Base-by-base conservation (phyloP, 768 basidiomycete genomes). In the Dictyophora rubrovolvata region DNA sequence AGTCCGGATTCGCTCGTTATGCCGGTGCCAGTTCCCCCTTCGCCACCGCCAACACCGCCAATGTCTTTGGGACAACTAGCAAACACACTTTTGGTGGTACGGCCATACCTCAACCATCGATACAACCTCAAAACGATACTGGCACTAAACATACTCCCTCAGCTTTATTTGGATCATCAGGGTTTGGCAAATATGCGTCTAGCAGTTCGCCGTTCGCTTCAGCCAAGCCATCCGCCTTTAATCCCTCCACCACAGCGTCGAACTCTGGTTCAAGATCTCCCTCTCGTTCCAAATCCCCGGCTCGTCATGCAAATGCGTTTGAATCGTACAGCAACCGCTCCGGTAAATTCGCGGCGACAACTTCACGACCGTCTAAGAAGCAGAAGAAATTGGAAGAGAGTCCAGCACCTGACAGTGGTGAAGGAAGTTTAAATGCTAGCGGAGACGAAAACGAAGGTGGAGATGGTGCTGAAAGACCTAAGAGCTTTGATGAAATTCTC, bases 161-260 rank as follows among this genome's bases (percentile, higher is more conserved):
- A 54, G 48, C 46, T 47, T 50, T 54, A 18, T 23, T 28, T 59
- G 55, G 61, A 34, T 54, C 50, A 49, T 56, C 36, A 54, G 88
- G 88, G 22, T 91, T 91, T 69, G 83, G 85, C 79, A 85, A 87
- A 1, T 91, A 89, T 65, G 87, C 88, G 12, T 84, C 86, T 1
- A 73, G 80, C 11, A 78, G 75, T 57, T 89, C 88, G 1, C 87
- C 88, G 5, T 90, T 90, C 65, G 82, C 85, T 14, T 70, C 79
- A 51, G 82, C 87, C 66, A 87, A 84, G 64, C 49, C 50, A 61
- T 86, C 79, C 66, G 63, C 78, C 23, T 77, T 80, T 56, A 68
- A 68, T 22, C 65, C 77, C 37, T 61, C 72, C 18, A 61, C 67
- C 14, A 59, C 68, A 33, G 63, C 68, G 46, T 64, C 73, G 34